Evolutionary conservation across 139 green algal species (phyloP).

Genomic region (Chlamydomonas incerta): DNA sequence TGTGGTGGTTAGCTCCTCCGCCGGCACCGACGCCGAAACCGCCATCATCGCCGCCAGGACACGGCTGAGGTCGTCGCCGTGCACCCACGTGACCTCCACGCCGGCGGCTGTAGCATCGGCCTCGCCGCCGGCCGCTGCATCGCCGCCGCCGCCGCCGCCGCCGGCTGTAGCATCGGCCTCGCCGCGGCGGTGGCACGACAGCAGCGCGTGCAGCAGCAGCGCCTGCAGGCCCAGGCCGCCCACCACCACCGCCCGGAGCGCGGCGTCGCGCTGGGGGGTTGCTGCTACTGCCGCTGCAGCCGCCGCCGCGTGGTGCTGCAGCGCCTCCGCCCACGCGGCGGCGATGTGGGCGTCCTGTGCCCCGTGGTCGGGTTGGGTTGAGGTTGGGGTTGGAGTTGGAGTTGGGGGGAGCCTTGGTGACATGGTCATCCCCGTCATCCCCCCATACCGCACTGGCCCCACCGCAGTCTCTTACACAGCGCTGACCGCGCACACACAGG

Average conservation of each 20-base stretch:
- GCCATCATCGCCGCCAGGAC: constrained; percentile 2
- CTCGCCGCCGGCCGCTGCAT: not conserved
- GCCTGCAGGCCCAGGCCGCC: constrained; percentile 15
- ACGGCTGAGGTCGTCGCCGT: constrained; percentile 23
- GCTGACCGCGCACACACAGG: no score
- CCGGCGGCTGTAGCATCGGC: not conserved
- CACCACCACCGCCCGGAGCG: not conserved
- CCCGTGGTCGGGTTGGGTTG: no score
- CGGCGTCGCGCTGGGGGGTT: no score
- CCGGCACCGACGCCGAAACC: constrained; percentile 10
- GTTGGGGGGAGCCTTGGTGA: no score
- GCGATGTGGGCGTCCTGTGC: not conserved
- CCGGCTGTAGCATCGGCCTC: no score
- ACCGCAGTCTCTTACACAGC: no score
- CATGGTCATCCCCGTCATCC: no score
- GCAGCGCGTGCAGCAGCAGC: constrained; percentile 3
- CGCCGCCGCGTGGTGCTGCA: not conserved
- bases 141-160: not conserved
- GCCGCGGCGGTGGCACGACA: not conserved
- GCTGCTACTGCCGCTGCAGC: not conserved
- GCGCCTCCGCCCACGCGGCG: not conserved
- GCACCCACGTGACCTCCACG: not conserved
- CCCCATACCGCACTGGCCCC: no score
- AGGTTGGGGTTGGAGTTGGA: no score
- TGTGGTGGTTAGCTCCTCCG: not conserved